phyloP scores from a whole-genome alignment of 768 basidiomycete genomes.

The Russula compacta region DNA sequence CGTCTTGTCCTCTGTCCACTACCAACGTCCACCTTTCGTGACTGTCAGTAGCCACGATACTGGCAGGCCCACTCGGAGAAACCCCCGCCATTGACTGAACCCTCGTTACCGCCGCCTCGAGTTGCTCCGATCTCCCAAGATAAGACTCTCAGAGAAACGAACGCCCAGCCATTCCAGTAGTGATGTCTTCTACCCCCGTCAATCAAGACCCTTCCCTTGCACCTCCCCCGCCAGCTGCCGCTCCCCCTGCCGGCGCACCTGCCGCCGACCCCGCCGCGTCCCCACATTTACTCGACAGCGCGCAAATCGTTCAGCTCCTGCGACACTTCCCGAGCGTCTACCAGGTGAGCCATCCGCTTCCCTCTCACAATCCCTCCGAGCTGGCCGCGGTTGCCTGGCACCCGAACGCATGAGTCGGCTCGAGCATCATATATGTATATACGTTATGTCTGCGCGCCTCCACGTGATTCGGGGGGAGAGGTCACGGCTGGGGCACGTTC shows the following conservation, averaged over 20 bases:
- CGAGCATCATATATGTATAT: not conserved
- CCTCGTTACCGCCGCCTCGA: not conserved
- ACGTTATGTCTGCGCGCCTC: not conserved
- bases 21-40: not conserved
- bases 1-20: not conserved
- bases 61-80: not conserved
- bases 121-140: slow-evolving; percentile 9
- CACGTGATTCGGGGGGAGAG: slow-evolving; percentile 17
- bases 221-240: not conserved
- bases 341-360: slow-evolving; percentile 2
- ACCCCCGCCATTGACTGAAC: not conserved
- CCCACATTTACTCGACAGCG: slow-evolving; percentile 7
- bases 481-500: slow-evolving; percentile 22
- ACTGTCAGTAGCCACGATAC: not conserved
- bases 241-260: not conserved
- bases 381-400: not conserved
- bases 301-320: slow-evolving; percentile 14
- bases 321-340: slow-evolving; percentile 15
- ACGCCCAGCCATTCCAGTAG: not conserved
- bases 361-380: not conserved
- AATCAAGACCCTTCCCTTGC: slow-evolving; percentile 11
- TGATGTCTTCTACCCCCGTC: slow-evolving; percentile 8
- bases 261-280: not conserved
- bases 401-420: not conserved
- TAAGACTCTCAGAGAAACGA: slow-evolving; percentile 1